Evolutionary conservation across 352 stramenopile genomes (phyloP).

Genomic region (Thraustochytrium striatum): DNA sequence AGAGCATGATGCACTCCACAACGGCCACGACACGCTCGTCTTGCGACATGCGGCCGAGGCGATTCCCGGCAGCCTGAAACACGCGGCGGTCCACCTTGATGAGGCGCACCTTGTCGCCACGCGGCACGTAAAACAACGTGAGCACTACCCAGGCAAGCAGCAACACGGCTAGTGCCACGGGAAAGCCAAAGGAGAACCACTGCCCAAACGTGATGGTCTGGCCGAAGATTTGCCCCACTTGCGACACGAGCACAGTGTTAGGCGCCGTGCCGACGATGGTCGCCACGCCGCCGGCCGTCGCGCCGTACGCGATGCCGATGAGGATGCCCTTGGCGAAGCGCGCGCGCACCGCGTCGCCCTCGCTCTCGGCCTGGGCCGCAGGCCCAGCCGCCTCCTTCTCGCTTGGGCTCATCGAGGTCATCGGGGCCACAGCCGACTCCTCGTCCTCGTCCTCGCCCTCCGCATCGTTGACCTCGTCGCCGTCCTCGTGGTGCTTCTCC

Average conservation of each 20-base stretch:
- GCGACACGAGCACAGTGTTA: constrained; percentile 1
- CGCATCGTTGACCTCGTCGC: too few species aligned
- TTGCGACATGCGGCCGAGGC: background rate
- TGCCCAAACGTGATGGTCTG: constrained; percentile 3
- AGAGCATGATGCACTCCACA: constrained; percentile 1
- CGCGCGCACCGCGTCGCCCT: too few species aligned
- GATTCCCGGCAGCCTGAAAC: background rate
- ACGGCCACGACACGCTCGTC: constrained; percentile 1
- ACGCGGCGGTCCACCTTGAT: background rate
- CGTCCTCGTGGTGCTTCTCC: background rate
- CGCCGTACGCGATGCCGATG: constrained; percentile 2
- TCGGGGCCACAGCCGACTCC: too few species aligned
- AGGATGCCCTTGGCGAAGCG: constrained; percentile 3
- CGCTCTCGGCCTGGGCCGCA: too few species aligned
- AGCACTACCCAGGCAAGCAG: background rate
- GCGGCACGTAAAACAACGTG: background rate
- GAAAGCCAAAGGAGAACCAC: constrained; percentile 6
- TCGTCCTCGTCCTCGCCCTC: too few species aligned
- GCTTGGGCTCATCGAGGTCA: too few species aligned
- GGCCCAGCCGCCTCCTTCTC: too few species aligned
- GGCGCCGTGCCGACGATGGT: constrained; percentile 18
- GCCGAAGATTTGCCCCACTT: too few species aligned
- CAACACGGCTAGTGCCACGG: background rate
- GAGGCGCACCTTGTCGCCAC: too few species aligned
- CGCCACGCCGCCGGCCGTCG: background rate